Base-by-base conservation (phyloP, 1,139 yeast species). In the Diutina scorzettiae region DNA sequence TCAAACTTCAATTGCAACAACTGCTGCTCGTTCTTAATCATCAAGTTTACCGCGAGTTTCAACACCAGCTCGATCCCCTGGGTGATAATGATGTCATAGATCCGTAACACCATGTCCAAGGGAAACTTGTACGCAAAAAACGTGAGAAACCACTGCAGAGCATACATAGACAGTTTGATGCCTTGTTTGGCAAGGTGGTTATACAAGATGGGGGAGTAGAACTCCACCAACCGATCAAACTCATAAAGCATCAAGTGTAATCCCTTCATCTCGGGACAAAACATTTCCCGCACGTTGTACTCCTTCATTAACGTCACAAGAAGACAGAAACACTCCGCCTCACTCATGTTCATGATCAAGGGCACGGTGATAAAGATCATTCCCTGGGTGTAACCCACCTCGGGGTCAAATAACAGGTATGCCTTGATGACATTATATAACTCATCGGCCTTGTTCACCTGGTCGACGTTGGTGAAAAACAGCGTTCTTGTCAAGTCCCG, bases 331-430 rank as follows among this genome's bases (percentile, higher is more conserved):
- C 95, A 80, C 56, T 91, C 97, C 27, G 81, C 69, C 51, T 89
- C 96, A 33, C 70, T 73, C 77, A 86, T 73, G 52, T 84, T 85
- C 65, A 89, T 71, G 43, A 87, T 67, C 43, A 91, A 62, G 0
- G 97, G 97, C 7, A 86, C 87, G 0, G 86, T 75, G 39, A 91
- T 75, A 54, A 91, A 89, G 2, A 93, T 95, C 96, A 91, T 86
- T 5, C 98, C 97, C 59, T 91, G 97, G 1, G 96, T 91, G 56
- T 91, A 91, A 0, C 98, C 98, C 32, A 91, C 96, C 44, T 87
- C 96, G 1, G 85, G 80, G 55, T 91, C 97, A 57, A 78, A 82
- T 42, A 86, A 63, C 18, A 93, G 78, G 60, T 89, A 91, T 0
- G 89, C 89, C 55, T 83, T 84, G 49, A 91, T 75, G 28, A 91